Base-by-base conservation (phyloP, 768 basidiomycete species). In the Xerocomellus dryophilus region DNA sequence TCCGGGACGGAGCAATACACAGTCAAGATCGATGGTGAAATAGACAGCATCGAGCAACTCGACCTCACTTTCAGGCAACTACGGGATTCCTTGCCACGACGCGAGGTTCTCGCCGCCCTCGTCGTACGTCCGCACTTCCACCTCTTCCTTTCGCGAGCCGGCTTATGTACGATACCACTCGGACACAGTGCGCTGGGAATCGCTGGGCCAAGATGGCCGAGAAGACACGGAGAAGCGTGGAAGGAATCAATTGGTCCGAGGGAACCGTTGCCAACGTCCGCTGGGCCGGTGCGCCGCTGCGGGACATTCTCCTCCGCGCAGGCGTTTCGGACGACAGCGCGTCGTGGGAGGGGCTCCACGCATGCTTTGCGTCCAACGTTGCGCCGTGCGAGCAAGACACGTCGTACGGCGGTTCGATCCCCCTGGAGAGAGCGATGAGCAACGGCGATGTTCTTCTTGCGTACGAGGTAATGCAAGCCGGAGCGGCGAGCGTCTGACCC, bases 241-340 rank as follows among this genome's bases (percentile, higher is more conserved):
- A 80, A 35, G 85, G 85, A 8, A 78, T 87, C 21, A 76, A 75
- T 4, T 88, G 85, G 85, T 74, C 74, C 20, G 82, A 84, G 53
- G 87, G 84, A 18, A 84, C 84, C n/a, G 80, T 86, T 43, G 81
- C 81, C 51, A 89, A 89, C 65, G 81, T 80, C 60, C 74, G 71
- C 53, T 90, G 88, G 87, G 76, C 76, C 4, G 88, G 88, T 15
- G 78, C 80, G 1, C 73, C 76, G 0, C 67, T 90, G 10, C 74
- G 80, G 20, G 81, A 87, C 50, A 60, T 88, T 27, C 76, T 90
- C 53, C 68, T 73, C 10, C 64, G 74, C 38, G 70, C 71, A 4
- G 77, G 78, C 7, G 70, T 84, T 32, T 31, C 57, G 20, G 67
- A 65, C 35, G 59, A 56, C 46, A 23, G 34, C 44, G 38, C 58